Evolutionary conservation across 805 yeast genomes (phyloP), one percentile per base, ranked within the genome.

Genomic region (Huiozyma naganishii): DNA sequence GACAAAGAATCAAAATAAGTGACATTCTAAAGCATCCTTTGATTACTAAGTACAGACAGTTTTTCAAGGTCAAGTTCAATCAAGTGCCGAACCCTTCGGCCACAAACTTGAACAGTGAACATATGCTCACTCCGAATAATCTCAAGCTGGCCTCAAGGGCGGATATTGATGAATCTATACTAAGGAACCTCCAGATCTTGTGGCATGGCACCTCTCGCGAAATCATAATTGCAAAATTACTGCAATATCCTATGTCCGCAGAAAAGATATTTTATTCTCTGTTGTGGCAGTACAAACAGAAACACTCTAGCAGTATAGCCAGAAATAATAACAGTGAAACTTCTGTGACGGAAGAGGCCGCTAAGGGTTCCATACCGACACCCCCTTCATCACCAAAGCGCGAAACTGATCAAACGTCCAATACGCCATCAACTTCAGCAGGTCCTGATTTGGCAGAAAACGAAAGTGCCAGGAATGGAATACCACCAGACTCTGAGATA

Each of bases 201-300:
- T 86, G 92, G 78, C 95, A 84, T 60, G 90, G 89, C 44, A 81
- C 80, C 46, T 67, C 76, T 13, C 73, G 75, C 45, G 69, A 72
- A n/a, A 64, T 69, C 7, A 75, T 87, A 23, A 64, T 81, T 37
- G 58, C 69, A 5, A 72, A 75, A 47, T 65, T 87, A 40, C 50
- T 79, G 44, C 70, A 77, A 17, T 69, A 72, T 2, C 78, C 70
- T 33, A 74, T 76, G 46, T 79, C 79, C 46, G 74, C 87, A 2
- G 95, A 86, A 54, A 86, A 86, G 66, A 73, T 84, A 48, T 86
- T 86, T 57, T 86, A 87, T 62, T 80, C 83, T 50, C 63, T 87
- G 41, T 67, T 86, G 47, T 66, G 81, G 67, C 78, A 82, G 52
- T 86, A 86, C 61, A 71, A 94, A 51, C 81, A 81, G 52, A 85